These are phyloP conservation scores for Zoysia matrella DNA, from an alignment of 202 grass and related monocot species.

Conservation along the genomic window DNA sequence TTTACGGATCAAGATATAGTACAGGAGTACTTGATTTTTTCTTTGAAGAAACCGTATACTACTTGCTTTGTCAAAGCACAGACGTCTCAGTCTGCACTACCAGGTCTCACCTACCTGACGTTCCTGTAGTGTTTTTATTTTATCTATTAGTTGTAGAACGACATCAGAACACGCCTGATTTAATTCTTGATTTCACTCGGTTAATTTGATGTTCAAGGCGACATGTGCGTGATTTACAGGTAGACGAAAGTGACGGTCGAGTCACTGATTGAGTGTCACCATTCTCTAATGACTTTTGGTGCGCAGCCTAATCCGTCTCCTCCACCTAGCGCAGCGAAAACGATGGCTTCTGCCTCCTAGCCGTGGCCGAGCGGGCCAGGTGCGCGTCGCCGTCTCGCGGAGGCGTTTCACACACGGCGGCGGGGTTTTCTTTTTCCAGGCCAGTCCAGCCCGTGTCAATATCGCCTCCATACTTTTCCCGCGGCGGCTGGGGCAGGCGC, in stretches of 20 bases:
- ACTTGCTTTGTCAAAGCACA: too few species aligned
- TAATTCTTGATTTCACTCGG: not conserved
- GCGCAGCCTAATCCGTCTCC: not conserved
- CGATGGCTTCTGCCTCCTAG: not conserved
- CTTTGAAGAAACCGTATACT: too few species aligned
- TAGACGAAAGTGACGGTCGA: not conserved
- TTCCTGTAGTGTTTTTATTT: too few species aligned
- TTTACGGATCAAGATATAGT: not conserved
- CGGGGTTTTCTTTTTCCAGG: too few species aligned
- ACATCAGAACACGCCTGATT: not conserved
- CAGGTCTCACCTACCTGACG: too few species aligned
- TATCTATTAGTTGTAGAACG: too few species aligned
- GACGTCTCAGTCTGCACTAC: too few species aligned
- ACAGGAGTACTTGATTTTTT: too few species aligned
- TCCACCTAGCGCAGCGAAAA: not conserved
- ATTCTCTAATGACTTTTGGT: not conserved
- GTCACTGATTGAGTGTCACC: not conserved
- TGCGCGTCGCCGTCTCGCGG: not conserved
- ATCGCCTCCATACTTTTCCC: too few species aligned
- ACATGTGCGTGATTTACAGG: not conserved
- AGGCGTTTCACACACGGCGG: slow-evolving; percentile 37
- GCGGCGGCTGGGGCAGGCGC: too few species aligned
- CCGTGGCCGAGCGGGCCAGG: not conserved
- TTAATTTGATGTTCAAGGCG: not conserved
- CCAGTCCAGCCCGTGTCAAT: too few species aligned